phyloP scores from a whole-genome alignment of 2,329 filamentous ascomycete species.

The Colletotrichum trifolii region DNA sequence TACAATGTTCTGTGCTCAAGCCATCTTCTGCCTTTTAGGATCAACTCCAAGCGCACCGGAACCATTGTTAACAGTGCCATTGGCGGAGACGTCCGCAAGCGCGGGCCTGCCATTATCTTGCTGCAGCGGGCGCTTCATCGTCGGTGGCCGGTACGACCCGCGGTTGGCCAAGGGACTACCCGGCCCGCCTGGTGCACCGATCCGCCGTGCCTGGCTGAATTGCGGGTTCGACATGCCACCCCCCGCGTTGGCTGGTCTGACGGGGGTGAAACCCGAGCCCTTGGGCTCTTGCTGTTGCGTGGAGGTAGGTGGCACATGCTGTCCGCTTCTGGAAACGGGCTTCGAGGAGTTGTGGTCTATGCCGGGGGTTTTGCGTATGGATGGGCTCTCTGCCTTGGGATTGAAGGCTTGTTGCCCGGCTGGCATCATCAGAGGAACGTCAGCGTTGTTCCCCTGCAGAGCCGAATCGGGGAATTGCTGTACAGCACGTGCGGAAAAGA shows the following conservation, averaged over 20 bases:
- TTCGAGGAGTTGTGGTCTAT: slow-evolving; percentile 84
- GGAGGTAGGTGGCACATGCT: slow-evolving; percentile 60
- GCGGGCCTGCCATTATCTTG: slow-evolving; percentile 51
- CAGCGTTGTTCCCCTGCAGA: slow-evolving; percentile 53
- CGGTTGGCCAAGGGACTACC: slow-evolving; percentile 70
- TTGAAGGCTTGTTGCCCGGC: slow-evolving; percentile 70
- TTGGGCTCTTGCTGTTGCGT: slow-evolving; percentile 39
- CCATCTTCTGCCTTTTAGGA: slow-evolving; percentile 63
- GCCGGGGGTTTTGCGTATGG: slow-evolving; percentile 88
- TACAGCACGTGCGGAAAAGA: slow-evolving; percentile 77
- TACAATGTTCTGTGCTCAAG: slow-evolving; percentile 38
- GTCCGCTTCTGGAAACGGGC: slow-evolving; percentile 70
- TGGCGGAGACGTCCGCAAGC: slow-evolving; percentile 63
- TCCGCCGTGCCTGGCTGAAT: slow-evolving; percentile 65
- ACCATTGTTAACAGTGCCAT: slow-evolving; percentile 45
- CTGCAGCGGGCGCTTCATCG: slow-evolving; percentile 53
- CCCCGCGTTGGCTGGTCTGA: slow-evolving; percentile 25
- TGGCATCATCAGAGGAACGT: slow-evolving; percentile 52
- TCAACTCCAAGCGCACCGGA: slow-evolving; percentile 50
- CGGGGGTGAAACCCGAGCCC: slow-evolving; percentile 37
- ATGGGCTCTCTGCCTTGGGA: slow-evolving; percentile 81
- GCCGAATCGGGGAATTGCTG: slow-evolving; percentile 61
- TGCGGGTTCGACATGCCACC: slow-evolving; percentile 59
- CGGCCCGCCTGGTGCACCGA: slow-evolving; percentile 66
- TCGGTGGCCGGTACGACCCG: slow-evolving; percentile 68